A percentile compares a stretch with the other conserved stretches of the same genome.
Evolutionary conservation across 352 stramenopile genomes (phyloP).

Genomic region (Bremia lactucae): DNA sequence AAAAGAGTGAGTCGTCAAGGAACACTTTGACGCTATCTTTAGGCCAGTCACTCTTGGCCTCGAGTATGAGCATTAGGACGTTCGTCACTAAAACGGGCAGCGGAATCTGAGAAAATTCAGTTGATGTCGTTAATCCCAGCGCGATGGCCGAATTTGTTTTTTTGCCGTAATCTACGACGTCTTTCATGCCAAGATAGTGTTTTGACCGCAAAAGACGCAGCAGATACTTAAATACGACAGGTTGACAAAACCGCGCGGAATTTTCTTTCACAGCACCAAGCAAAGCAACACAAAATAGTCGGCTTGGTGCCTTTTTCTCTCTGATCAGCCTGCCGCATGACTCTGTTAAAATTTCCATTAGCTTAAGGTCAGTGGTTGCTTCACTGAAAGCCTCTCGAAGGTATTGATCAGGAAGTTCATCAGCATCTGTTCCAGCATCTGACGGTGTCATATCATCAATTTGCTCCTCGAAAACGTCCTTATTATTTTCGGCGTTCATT

Average conservation of each 20-base stretch:
- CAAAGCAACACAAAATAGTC: conserved; percentile 48
- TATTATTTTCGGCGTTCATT: conserved; percentile 36
- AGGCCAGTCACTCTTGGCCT: conserved; percentile 48
- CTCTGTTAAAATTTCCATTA: conserved; percentile 47
- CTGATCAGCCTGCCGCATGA: conserved; percentile 42
- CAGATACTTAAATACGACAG: conserved; percentile 64
- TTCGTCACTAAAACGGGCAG: conserved; percentile 69
- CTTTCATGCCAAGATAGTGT: conserved; percentile 52
- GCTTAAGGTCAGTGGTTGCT: conserved; percentile 29
- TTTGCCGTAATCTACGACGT: conserved; percentile 20
- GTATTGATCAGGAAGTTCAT: conserved; percentile 39
- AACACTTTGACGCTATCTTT: conserved; percentile 83
- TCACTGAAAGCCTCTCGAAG: conserved; percentile 32
- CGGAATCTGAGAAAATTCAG: conserved; percentile 39
- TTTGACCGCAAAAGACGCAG: conserved; percentile 71
- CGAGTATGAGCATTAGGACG: conserved; percentile 53
- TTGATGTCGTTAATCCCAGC: conserved; percentile 13
- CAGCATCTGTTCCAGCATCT: conserved; percentile 14
- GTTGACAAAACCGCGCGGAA: conserved; percentile 37
- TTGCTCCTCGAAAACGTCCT: conserved; percentile 12
- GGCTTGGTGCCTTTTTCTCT: conserved; percentile 40
- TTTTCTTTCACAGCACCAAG: conserved; percentile 50
- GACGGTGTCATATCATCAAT: conserved; percentile 17
- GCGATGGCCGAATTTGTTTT: conserved; percentile 12
- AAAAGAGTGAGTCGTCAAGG: conserved; percentile 71